Evolutionary conservation across 495 filamentous ascomycete genomes (phyloP).

Genomic region (Tuber calosporum): DNA sequence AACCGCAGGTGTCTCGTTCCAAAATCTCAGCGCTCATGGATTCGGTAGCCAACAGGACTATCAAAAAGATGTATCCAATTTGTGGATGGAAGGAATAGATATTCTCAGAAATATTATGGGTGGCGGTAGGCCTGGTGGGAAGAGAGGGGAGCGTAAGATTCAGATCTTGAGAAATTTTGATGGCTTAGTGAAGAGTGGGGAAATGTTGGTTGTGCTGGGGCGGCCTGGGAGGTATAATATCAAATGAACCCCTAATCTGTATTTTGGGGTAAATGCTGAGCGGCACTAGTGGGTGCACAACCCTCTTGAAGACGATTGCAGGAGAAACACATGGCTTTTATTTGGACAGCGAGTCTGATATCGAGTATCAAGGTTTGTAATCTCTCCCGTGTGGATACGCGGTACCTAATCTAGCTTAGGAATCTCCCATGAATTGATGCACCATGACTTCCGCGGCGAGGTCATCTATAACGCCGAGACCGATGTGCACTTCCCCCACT

Average conservation of each 20-base stretch:
- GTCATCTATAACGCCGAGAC: slow-evolving; percentile 74
- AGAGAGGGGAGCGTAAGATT: slow-evolving; percentile 52
- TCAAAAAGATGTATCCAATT: slow-evolving; percentile 65
- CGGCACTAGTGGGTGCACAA: slow-evolving; percentile 60
- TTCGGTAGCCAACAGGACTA: slow-evolving; percentile 71
- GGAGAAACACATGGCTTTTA: slow-evolving; percentile 69
- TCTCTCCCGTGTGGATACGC: neutral
- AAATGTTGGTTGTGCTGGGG: slow-evolving; percentile 74
- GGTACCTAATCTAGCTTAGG: slow-evolving; percentile 39
- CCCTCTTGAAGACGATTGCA: slow-evolving; percentile 70
- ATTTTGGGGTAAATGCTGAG: neutral
- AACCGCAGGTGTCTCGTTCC: slow-evolving; percentile 52
- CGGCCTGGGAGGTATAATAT: slow-evolving; percentile 53
- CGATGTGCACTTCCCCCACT: slow-evolving; percentile 73
- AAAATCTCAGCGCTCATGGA: slow-evolving; percentile 67
- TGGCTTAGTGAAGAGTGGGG: slow-evolving; percentile 65
- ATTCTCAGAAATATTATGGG: slow-evolving; percentile 49
- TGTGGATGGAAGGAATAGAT: slow-evolving; percentile 53
- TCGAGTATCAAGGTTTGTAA: slow-evolving; percentile 65
- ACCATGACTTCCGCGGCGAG: slow-evolving; percentile 58
- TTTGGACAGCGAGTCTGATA: slow-evolving; percentile 56
- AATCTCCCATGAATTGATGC: slow-evolving; percentile 40
- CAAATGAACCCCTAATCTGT: neutral
- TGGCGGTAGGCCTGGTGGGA: slow-evolving; percentile 39
- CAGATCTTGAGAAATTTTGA: slow-evolving; percentile 74